Evolutionary conservation across 352 stramenopile genomes (phyloP).

Genomic region (Phytophthora fragariae): DNA sequence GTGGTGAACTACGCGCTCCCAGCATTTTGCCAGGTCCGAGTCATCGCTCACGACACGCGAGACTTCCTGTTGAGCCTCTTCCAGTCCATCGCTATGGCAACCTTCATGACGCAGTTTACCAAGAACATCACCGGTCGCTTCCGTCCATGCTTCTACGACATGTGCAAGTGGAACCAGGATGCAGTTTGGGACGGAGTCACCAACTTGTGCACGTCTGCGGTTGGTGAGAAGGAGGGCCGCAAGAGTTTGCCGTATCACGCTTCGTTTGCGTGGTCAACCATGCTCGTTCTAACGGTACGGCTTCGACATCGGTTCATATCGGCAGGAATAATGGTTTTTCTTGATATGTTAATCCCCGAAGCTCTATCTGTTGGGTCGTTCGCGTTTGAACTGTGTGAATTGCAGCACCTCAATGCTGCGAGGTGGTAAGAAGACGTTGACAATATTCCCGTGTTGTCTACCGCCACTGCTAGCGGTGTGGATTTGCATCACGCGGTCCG

Average conservation of each 20-base stretch:
- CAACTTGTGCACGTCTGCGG: slow-evolving; percentile 58
- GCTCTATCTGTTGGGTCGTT: slow-evolving; percentile 72
- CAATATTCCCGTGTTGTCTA: slow-evolving; percentile 63
- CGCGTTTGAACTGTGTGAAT: slow-evolving; percentile 53
- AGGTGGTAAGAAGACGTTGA: slow-evolving; percentile 55
- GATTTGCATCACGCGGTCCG: slow-evolving; percentile 33
- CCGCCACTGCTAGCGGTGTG: slow-evolving; percentile 19
- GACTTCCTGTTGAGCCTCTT: slow-evolving; percentile 71
- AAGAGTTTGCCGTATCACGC: slow-evolving; percentile 81
- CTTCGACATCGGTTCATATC: background rate
- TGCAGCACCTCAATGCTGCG: slow-evolving; percentile 42
- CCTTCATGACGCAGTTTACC: slow-evolving; percentile 68
- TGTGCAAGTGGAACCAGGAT: slow-evolving; percentile 71
- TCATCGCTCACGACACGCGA: slow-evolving; percentile 70
- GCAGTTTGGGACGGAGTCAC: slow-evolving; percentile 65
- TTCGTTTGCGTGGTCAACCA: slow-evolving; percentile 67
- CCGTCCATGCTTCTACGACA: slow-evolving; percentile 74
- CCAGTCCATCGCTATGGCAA: slow-evolving; percentile 46
- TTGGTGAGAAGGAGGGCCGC: slow-evolving; percentile 62
- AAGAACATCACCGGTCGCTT: slow-evolving; percentile 77
- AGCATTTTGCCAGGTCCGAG: slow-evolving; percentile 45
- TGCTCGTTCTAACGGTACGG: slow-evolving; percentile 72
- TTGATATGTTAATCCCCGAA: background rate
- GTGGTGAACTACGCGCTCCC: slow-evolving; percentile 60
- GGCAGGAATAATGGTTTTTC: background rate